A percentile compares a stretch with the other conserved stretches of the same genome.
These are phyloP conservation scores for Pichia sp. DNA, from an alignment of 1,139 yeast genomes.

Conservation along the genomic window DNA sequence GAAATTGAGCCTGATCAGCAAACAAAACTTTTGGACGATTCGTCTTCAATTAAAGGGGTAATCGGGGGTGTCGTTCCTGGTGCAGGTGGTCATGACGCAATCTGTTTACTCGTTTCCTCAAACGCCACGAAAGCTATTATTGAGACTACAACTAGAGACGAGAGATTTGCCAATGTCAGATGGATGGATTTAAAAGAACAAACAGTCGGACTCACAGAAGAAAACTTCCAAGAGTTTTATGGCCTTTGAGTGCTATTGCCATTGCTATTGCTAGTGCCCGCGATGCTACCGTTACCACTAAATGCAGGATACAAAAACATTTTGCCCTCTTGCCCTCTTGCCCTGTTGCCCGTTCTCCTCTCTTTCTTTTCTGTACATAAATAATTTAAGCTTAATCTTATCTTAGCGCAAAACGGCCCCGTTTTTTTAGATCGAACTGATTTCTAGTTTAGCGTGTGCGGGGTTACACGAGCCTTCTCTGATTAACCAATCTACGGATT, in stretches of 20 bases:
- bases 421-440: no score
- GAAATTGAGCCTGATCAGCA: conserved; percentile 84
- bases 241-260: conserved; percentile 14
- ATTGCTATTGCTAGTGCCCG: no score
- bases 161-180: conserved; percentile 35
- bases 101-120: conserved; percentile 58
- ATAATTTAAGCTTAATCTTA: no score
- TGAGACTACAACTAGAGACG: conserved; percentile 25
- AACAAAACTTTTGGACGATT: conserved; percentile 59
- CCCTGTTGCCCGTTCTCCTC: no score
- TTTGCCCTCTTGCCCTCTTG: no score
- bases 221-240: conserved; percentile 26
- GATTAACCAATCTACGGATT: no score
- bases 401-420: no score
- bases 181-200: conserved; percentile 65
- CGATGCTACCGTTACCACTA: no score
- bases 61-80: conserved; percentile 96
- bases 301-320: no score
- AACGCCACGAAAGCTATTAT: conserved; percentile 34
- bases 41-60: conserved; percentile 57
- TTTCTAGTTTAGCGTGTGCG: no score
- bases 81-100: conserved; percentile 96
- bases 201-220: conserved; percentile 41
- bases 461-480: no score
- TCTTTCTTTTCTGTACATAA: no score